phyloP scores from a whole-genome alignment of 768 basidiomycete genomes.

The Amanita rubescens region DNA sequence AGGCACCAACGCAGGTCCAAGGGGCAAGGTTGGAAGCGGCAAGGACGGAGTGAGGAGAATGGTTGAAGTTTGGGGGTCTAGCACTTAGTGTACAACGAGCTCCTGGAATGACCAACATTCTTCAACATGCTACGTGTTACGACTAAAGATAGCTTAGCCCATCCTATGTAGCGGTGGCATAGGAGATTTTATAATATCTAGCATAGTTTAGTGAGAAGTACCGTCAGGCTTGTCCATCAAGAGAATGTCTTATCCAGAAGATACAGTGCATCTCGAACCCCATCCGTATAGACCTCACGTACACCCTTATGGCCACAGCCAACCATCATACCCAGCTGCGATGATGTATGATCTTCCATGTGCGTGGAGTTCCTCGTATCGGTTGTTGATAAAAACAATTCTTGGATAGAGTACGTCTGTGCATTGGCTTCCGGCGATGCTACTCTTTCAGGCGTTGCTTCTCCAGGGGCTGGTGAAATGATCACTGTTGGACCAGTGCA shows the following conservation, averaged over 20 bases:
- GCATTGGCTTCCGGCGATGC: conserved; percentile 21
- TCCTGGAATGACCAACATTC: no score
- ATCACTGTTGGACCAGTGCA: conserved; percentile 67
- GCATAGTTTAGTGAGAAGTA: neutral
- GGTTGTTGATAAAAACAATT: conserved; percentile 34
- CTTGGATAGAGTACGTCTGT: conserved; percentile 3
- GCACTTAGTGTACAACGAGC: no score
- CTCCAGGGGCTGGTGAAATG: conserved; percentile 44
- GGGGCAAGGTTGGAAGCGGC: no score
- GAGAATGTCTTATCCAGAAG: conserved; percentile 62
- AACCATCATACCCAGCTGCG: conserved; percentile 48
- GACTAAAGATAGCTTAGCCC: no score
- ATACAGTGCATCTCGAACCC: conserved; percentile 67
- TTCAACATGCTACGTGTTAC: no score
- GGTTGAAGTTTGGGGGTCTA: no score
- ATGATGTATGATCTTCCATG: conserved; percentile 21
- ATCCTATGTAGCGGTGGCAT: neutral
- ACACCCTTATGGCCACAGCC: conserved; percentile 56
- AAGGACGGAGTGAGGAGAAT: no score
- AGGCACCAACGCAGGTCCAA: no score
- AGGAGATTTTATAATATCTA: neutral
- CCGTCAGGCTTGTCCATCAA: neutral
- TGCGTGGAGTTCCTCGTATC: conserved; percentile 49
- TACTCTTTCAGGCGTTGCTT: conserved; percentile 40
- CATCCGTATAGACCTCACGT: conserved; percentile 64